Conservation (phyloP, 352 stramenopile genomes). For the Pythium pyrilobum region DNA sequence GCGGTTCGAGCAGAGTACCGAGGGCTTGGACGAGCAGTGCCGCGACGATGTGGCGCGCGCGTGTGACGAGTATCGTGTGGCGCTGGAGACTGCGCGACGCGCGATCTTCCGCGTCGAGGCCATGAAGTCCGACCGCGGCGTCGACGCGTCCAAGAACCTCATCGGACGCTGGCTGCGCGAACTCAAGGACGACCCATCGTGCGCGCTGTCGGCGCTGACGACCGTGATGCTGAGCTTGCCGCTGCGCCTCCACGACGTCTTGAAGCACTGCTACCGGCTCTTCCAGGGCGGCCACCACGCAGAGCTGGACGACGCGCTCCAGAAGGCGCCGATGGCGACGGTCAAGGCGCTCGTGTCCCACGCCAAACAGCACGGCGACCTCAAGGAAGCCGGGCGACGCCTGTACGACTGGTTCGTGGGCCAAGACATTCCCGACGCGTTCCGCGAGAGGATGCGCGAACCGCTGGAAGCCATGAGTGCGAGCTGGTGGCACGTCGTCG, state of each 20-base stretch:
- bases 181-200: not conserved
- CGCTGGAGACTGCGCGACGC: not conserved
- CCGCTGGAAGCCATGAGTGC: not conserved
- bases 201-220: not conserved
- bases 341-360: not conserved
- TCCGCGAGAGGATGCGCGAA: not conserved
- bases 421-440: not conserved
- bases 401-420: not conserved
- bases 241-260: not conserved
- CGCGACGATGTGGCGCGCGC: not conserved
- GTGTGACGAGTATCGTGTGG: not conserved
- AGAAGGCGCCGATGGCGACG: not conserved
- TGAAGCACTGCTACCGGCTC: constrained; percentile 2
- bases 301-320: not conserved
- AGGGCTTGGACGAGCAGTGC: not conserved
- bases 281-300: not conserved
- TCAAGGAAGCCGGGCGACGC: not conserved
- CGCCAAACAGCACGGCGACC: not conserved
- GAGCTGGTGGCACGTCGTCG: no score
- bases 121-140: not conserved
- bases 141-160: not conserved
- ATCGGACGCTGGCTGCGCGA: not conserved
- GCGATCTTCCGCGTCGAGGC: not conserved
- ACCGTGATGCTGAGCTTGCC: not conserved
- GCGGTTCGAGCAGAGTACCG: not conserved